Percentiles rank a stretch among this genome's conserved stretches.
These are phyloP conservation scores for Rhodotorula graminis DNA, from an alignment of 768 basidiomycete genomes.

Conservation along the genomic window DNA sequence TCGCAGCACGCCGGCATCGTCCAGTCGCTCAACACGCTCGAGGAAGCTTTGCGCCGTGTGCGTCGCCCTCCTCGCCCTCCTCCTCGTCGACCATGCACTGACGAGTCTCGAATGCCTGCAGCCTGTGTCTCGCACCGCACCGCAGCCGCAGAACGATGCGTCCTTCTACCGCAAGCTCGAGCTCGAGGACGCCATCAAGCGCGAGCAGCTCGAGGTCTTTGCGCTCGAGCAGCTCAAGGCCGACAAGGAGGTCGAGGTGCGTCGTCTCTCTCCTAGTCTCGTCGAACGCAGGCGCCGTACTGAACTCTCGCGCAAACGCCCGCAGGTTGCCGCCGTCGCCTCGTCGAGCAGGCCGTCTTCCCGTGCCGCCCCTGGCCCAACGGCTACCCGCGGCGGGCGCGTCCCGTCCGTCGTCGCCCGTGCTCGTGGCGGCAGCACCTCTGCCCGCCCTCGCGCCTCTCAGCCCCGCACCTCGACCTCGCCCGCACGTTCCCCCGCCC, in stretches of 20 bases:
- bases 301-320: neutral
- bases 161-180: constrained; percentile 30
- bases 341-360: too few species aligned
- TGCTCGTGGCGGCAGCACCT: neutral
- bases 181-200: constrained; percentile 37
- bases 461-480: neutral
- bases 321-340: neutral
- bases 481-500: neutral
- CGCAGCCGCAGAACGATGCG: constrained; percentile 6
- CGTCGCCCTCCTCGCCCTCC: neutral
- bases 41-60: constrained; percentile 33
- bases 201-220: constrained; percentile 39
- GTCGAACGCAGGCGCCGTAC: neutral
- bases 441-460: neutral
- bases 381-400: neutral
- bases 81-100: neutral
- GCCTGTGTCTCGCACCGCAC: neutral
- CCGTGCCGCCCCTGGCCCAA: neutral
- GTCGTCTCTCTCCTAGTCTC: neutral
- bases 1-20: constrained; percentile 38
- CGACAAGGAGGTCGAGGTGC: constrained; percentile 32
- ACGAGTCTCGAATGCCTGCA: neutral
- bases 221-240: constrained; percentile 33
- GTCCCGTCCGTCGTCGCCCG: constrained; percentile 23
- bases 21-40: constrained; percentile 30